Conservation (phyloP, 192 early-diverging fungal species). For the Backusella tarrabulga region DNA sequence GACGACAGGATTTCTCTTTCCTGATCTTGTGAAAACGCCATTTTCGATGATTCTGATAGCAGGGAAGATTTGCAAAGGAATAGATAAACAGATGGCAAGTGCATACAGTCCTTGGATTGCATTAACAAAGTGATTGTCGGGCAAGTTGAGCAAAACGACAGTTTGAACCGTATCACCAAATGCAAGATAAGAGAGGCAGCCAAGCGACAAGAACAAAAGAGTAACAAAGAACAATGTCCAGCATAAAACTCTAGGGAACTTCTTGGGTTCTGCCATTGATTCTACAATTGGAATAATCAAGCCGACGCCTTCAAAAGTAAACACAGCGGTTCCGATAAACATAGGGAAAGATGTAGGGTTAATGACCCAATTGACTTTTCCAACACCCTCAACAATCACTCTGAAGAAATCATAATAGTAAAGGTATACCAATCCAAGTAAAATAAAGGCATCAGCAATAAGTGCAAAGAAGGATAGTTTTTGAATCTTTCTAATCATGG, state of each 20-base stretch:
- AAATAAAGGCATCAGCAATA: constrained; percentile 89
- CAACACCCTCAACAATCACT: constrained; percentile 57
- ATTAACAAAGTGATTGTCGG: constrained; percentile 46
- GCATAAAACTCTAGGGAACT: constrained; percentile 50
- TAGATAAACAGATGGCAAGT: constrained; percentile 71
- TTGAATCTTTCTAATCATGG: constrained; percentile 89
- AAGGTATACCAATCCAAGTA: constrained; percentile 83
- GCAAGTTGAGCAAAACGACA: constrained; percentile 70
- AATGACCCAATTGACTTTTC: constrained; percentile 49
- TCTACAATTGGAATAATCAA: constrained; percentile 50
- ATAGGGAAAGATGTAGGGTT: constrained; percentile 81
- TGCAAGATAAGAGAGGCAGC: constrained; percentile 56
- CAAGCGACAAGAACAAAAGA: constrained; percentile 43
- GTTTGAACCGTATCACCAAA: constrained; percentile 72
- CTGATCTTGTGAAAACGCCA: constrained; percentile 53
- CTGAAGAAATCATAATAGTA: constrained; percentile 71
- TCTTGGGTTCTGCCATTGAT: constrained; percentile 56
- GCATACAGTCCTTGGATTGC: constrained; percentile 69
- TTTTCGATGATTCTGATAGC: constrained; percentile 68
- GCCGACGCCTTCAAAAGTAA: constrained; percentile 93
- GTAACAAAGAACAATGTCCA: constrained; percentile 46
- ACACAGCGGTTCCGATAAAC: constrained; percentile 93
- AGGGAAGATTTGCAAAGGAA: constrained; percentile 73
- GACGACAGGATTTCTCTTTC: constrained; percentile 52
- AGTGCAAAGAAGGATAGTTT: constrained; percentile 80